Conservation (phyloP, 2,329 filamentous ascomycete genomes). For the Aspergillus neotritici region DNA sequence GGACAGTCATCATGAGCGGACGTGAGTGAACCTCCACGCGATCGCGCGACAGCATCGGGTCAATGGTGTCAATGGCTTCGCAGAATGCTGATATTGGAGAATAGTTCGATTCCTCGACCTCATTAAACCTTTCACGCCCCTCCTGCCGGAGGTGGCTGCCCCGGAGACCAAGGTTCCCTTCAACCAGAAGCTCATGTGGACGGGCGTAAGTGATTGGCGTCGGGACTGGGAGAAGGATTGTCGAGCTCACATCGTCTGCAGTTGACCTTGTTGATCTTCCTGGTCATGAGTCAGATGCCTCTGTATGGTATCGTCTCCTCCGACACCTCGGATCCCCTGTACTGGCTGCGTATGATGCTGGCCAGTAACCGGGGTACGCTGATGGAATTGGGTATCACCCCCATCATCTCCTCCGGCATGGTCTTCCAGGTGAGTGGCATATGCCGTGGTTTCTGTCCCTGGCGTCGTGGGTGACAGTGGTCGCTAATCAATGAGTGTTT, state of each 20-base stretch:
- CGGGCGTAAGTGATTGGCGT: slow-evolving; percentile 50
- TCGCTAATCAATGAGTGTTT: neutral
- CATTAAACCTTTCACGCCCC: slow-evolving; percentile 98
- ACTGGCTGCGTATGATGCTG: slow-evolving; percentile 99
- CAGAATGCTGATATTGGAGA: slow-evolving; percentile 20
- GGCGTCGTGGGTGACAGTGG: slow-evolving; percentile 12
- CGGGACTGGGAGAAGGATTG: slow-evolving; percentile 8
- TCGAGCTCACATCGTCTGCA: slow-evolving; percentile 24
- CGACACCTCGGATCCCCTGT: slow-evolving; percentile 94
- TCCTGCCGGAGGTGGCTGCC: slow-evolving; percentile 97
- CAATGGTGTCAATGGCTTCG: slow-evolving; percentile 21
- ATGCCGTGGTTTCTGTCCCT: neutral
- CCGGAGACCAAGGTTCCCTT: slow-evolving; percentile 98
- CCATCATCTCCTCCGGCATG: slow-evolving; percentile 99
- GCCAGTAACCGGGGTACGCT: slow-evolving; percentile 95
- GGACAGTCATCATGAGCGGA: slow-evolving; percentile 52
- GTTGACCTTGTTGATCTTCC: slow-evolving; percentile 93
- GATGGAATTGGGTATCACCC: slow-evolving; percentile 95
- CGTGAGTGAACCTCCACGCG: slow-evolving; percentile 45
- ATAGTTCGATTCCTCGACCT: slow-evolving; percentile 98
- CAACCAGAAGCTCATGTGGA: slow-evolving; percentile 98
- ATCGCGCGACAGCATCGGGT: slow-evolving; percentile 20
- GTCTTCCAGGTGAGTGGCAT: slow-evolving; percentile 71
- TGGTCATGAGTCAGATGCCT: slow-evolving; percentile 99
- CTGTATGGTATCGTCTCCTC: slow-evolving; percentile 99